Percentiles rank a stretch among this genome's conserved stretches.
Evolutionary conservation across 306 rosid species (phyloP).

Genomic region (Coriaria nepalensis): DNA sequence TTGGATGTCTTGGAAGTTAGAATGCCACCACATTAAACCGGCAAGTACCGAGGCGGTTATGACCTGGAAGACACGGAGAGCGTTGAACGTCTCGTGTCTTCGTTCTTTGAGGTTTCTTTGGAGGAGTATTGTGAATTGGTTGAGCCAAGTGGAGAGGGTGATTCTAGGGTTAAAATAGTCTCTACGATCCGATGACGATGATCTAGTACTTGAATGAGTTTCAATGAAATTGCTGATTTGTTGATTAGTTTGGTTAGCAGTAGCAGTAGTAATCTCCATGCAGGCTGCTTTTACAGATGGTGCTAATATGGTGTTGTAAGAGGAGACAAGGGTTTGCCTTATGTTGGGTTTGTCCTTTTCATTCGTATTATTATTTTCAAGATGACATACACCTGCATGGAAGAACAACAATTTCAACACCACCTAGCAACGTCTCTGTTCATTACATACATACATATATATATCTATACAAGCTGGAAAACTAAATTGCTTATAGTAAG

Average conservation of each 20-base stretch:
- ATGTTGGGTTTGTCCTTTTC: conserved; percentile 51
- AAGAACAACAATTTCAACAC: too few relatives aligned
- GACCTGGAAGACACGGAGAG: conserved; percentile 61
- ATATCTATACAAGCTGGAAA: too few relatives aligned
- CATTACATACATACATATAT: too few relatives aligned
- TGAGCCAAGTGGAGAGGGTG: conserved; percentile 42
- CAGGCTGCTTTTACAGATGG: conserved; percentile 53
- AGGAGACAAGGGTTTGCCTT: conserved; percentile 53
- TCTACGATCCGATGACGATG: conserved; percentile 14
- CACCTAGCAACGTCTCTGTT: too few relatives aligned
- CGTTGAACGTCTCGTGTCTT: conserved; percentile 69
- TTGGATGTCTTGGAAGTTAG: conserved; percentile 47
- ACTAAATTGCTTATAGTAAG: background rate
- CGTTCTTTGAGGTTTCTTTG: conserved; percentile 85
- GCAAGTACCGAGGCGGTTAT: conserved; percentile 54
- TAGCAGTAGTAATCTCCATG: conserved; percentile 21
- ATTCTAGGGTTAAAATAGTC: conserved; percentile 7
- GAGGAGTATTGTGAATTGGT: conserved; percentile 51
- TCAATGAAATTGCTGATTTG: background rate
- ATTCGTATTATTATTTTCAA: conserved; percentile 19
- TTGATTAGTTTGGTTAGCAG: too few relatives aligned
- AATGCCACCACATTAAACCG: conserved; percentile 95
- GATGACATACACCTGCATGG: conserved; percentile 61
- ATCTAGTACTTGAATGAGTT: background rate
- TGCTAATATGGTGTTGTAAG: conserved; percentile 59